Conservation (phyloP, 441 rosid genomes). For the Lepidium campestre region DNA sequence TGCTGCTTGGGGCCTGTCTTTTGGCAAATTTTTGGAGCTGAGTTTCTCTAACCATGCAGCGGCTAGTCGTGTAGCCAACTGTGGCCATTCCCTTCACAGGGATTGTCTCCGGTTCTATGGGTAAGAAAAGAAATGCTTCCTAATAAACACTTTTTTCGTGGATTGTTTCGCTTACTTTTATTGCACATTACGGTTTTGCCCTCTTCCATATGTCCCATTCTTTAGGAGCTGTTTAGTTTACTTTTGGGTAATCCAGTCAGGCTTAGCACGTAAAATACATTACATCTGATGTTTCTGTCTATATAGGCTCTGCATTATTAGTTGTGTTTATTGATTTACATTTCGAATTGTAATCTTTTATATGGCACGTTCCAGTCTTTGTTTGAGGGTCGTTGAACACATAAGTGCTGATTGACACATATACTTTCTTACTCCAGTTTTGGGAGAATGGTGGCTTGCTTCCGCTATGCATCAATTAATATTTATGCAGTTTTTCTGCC, state of each 20-base stretch:
- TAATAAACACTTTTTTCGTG: neutral
- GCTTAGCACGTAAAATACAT: neutral
- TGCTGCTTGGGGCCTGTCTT: slow-evolving; percentile 84
- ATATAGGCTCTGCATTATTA: neutral
- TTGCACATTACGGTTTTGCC: neutral
- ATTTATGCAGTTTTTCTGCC: slow-evolving; percentile 66
- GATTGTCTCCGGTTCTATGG: slow-evolving; percentile 87
- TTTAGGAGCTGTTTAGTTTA: slow-evolving; percentile 3
- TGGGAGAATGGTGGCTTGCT: slow-evolving; percentile 76
- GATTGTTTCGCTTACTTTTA: neutral
- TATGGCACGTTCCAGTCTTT: neutral
- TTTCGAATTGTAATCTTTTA: neutral
- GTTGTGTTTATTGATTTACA: neutral
- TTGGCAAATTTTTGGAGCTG: slow-evolving; percentile 80
- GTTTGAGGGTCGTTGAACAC: slow-evolving; percentile 8
- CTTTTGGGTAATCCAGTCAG: neutral
- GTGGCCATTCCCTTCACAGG: slow-evolving; percentile 85
- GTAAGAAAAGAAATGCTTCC: slow-evolving; percentile 33
- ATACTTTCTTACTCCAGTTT: slow-evolving; percentile 40
- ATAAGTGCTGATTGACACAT: slow-evolving; percentile 22
- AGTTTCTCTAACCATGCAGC: slow-evolving; percentile 86
- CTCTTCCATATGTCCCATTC: slow-evolving; percentile 7
- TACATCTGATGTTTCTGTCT: neutral
- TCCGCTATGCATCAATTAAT: slow-evolving; percentile 70
- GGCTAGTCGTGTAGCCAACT: slow-evolving; percentile 81